Percentiles rank a stretch among this genome's conserved stretches.
phyloP scores from a whole-genome alignment of 2,329 filamentous ascomycete species.

The Penicillium italicum region DNA sequence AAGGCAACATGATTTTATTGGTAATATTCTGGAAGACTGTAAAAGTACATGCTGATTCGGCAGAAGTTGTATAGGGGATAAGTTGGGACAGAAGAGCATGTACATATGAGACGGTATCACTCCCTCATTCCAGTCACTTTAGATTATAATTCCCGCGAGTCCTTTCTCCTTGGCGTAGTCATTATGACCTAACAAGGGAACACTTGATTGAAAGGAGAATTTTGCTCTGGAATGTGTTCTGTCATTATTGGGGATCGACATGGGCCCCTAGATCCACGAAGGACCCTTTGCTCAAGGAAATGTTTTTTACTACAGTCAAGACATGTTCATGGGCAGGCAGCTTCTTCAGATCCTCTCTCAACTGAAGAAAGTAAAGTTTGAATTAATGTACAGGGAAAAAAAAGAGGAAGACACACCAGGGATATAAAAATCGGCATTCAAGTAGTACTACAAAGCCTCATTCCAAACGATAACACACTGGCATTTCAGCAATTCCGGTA shows the following conservation, averaged over 20 bases:
- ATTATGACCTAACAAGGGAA: constrained; percentile 13
- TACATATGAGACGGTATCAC: not conserved
- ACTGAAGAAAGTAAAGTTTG: not conserved
- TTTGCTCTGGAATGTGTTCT: constrained; percentile 15
- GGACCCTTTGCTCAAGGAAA: not conserved
- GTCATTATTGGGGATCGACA: constrained; percentile 9
- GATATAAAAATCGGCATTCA: constrained; percentile 9
- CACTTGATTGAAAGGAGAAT: not conserved
- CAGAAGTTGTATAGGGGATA: not conserved
- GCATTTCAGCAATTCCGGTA: constrained; percentile 3
- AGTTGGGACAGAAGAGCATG: not conserved
- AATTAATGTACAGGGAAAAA: not conserved
- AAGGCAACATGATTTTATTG: too few relatives aligned
- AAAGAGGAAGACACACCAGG: not conserved
- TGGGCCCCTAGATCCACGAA: constrained; percentile 15
- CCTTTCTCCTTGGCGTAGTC: not conserved
- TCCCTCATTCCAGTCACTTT: constrained; percentile 12
- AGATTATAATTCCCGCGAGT: too few relatives aligned
- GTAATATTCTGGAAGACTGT: not conserved
- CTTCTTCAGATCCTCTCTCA: fast-evolving
- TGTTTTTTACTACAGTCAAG: not conserved
- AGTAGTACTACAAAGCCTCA: constrained; percentile 2
- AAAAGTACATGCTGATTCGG: not conserved
- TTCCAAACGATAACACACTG: constrained; percentile 13
- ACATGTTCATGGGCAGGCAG: not conserved